Conservation (phyloP, 257 asterid genomes). For the Echium plantagineum region DNA sequence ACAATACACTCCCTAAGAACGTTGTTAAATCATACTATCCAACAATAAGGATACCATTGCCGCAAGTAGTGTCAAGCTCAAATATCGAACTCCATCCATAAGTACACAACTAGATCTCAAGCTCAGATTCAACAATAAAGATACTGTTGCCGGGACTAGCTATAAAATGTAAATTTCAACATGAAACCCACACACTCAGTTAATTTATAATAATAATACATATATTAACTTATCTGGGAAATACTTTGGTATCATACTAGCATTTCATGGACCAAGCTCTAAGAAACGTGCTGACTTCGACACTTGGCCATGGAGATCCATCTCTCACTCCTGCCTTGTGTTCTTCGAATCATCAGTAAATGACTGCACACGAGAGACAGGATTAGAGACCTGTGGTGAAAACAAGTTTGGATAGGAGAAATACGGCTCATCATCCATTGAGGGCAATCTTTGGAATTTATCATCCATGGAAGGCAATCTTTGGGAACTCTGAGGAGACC, state of each 20-base stretch:
- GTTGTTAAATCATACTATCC: too few relatives aligned
- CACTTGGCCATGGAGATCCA: neutral
- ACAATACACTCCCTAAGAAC: too few relatives aligned
- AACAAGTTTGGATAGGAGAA: slow-evolving; percentile 82
- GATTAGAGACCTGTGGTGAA: slow-evolving; percentile 38
- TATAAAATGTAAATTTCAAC: neutral
- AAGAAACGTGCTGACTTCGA: neutral
- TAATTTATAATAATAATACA: too few relatives aligned
- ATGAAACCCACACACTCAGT: neutral
- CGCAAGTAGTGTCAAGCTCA: too few relatives aligned
- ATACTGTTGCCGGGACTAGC: neutral
- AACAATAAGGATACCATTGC: too few relatives aligned
- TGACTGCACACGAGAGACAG: slow-evolving; percentile 28
- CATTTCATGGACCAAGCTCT: neutral
- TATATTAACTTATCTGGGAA: neutral
- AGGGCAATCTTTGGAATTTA: slow-evolving; percentile 65
- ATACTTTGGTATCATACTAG: neutral
- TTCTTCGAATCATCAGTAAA: slow-evolving; percentile 31
- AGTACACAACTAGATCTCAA: neutral
- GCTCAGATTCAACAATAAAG: neutral
- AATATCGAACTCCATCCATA: too few relatives aligned
- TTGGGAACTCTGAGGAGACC: slow-evolving; percentile 43
- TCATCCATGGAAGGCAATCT: slow-evolving; percentile 38
- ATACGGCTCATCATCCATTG: slow-evolving; percentile 61
- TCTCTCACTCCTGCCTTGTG: slow-evolving; percentile 16